Conservation (phyloP, 1,139 yeast genomes). For the Yamadazyma blattariae region DNA sequence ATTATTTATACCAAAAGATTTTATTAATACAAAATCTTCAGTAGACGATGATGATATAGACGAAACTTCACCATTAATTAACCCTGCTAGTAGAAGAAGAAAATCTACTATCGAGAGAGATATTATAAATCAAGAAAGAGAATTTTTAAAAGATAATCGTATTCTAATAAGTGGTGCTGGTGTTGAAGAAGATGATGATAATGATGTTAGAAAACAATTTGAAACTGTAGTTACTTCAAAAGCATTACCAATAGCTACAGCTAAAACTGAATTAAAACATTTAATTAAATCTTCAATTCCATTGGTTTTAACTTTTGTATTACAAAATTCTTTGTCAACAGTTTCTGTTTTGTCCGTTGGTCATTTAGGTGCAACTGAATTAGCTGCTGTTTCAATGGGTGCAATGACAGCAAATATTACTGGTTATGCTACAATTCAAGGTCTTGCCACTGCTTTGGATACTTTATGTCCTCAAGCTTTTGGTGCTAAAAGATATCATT, state of each 20-base stretch:
- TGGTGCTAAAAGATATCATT: conserved; percentile 50
- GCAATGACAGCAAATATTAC: conserved; percentile 61
- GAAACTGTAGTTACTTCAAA: conserved; percentile 34
- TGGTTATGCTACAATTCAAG: conserved; percentile 58
- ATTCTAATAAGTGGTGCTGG: conserved; percentile 11
- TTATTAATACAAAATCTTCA: conserved; percentile 19
- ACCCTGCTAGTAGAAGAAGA: conserved; percentile 14
- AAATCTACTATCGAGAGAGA: conserved; percentile 28
- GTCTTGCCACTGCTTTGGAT: conserved; percentile 77
- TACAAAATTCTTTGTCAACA: conserved; percentile 55
- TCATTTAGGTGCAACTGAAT: conserved; percentile 54
- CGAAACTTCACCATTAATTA: conserved; percentile 11
- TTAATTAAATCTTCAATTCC: conserved; percentile 48
- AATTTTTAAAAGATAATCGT: conserved; percentile 29
- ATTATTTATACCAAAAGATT: conserved; percentile 50
- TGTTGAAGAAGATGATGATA: conserved; percentile 22
- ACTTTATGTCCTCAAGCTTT: conserved; percentile 85
- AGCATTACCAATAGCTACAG: conserved; percentile 25
- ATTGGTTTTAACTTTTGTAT: conserved; percentile 49
- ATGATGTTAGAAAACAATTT: conserved; percentile 28
- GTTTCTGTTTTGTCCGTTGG: conserved; percentile 61
- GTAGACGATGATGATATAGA: conserved; percentile 11
- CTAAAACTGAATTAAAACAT: conserved; percentile 35
- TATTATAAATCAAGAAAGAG: conserved; percentile 34
- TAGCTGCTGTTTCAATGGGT: conserved; percentile 63